Percentiles rank a stretch among this genome's conserved stretches.
These are phyloP conservation scores for Pseudogymnoascus sp. DNA, from an alignment of 2,329 filamentous ascomycete species.

Conservation along the genomic window DNA sequence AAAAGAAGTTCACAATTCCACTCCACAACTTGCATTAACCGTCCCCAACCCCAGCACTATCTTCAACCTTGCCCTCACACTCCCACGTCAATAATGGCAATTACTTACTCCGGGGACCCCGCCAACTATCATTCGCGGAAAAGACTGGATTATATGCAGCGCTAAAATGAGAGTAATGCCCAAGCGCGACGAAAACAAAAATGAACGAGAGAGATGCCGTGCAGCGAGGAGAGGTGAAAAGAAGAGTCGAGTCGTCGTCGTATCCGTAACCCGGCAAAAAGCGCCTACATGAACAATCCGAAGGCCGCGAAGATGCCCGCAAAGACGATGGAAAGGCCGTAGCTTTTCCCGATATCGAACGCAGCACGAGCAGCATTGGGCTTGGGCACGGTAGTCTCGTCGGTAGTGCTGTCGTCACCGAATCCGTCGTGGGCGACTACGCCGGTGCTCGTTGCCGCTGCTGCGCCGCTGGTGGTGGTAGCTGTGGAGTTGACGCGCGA, in stretches of 20 bases:
- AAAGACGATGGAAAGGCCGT: conserved; percentile 45
- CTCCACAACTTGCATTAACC: neutral
- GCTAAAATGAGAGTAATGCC: conserved; percentile 4
- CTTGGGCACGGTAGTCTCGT: conserved; percentile 8
- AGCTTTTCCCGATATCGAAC: conserved; percentile 45
- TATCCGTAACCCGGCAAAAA: neutral
- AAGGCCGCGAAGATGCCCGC: conserved; percentile 50
- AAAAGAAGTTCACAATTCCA: neutral
- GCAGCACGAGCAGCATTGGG: conserved; percentile 28
- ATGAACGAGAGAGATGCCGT: neutral
- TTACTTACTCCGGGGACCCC: neutral
- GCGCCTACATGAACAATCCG: conserved; percentile 38
- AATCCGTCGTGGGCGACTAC: conserved; percentile 36
- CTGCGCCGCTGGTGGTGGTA: conserved; percentile 34
- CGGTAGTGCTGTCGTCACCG: conserved; percentile 21
- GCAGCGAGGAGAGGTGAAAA: neutral
- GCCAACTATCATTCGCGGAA: neutral
- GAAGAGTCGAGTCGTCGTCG: neutral
- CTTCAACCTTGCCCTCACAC: neutral
- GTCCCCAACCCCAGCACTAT: neutral
- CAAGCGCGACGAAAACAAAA: neutral
- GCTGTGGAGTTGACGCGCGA: conserved; percentile 48
- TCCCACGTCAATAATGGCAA: neutral
- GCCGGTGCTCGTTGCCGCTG: conserved; percentile 30
- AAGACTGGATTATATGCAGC: conserved; percentile 1